These are phyloP conservation scores for Apophysomyces ossiformis DNA, from an alignment of 371 early-diverging fungal species.

Conservation along the genomic window DNA sequence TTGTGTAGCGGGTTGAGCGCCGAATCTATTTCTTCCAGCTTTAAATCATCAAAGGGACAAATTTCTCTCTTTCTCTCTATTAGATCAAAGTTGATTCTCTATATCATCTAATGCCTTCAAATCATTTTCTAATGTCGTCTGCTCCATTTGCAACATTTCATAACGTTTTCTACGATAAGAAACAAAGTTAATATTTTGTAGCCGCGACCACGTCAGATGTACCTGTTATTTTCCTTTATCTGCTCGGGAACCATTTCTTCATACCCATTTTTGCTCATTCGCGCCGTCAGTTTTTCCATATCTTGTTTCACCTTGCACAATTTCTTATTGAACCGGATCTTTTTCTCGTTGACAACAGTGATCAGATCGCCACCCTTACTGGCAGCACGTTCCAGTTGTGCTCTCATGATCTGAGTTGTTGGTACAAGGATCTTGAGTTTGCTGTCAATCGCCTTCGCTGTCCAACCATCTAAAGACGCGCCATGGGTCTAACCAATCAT, in stretches of 20 bases:
- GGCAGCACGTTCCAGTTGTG: conserved; percentile 41
- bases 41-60: not conserved
- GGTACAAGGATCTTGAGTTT: conserved; percentile 55
- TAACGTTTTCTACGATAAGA: conserved; percentile 27
- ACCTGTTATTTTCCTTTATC: conserved; percentile 53
- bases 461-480: conserved; percentile 20
- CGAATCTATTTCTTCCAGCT: not conserved
- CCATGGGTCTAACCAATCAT: not conserved
- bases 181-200: not conserved
- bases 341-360: conserved; percentile 27
- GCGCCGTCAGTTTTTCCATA: conserved; percentile 33
- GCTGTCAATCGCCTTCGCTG: conserved; percentile 39
- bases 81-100: not conserved
- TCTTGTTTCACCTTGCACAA: conserved; percentile 39
- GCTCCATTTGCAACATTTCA: conserved; percentile 28
- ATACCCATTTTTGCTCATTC: conserved; percentile 46
- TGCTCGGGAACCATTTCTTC: conserved; percentile 40
- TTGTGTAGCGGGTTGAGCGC: conserved; percentile 3
- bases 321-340: conserved; percentile 33
- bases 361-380: conserved; percentile 33
- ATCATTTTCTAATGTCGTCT: conserved; percentile 38
- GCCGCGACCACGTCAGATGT: conserved; percentile 14
- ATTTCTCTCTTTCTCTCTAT: not conserved
- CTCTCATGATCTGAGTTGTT: conserved; percentile 37
- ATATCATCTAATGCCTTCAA: conserved; percentile 23